A percentile compares a stretch with the other conserved stretches of the same genome.
Evolutionary conservation across 768 basidiomycete genomes (phyloP).

Genomic region (Lactifluus piperatus): DNA sequence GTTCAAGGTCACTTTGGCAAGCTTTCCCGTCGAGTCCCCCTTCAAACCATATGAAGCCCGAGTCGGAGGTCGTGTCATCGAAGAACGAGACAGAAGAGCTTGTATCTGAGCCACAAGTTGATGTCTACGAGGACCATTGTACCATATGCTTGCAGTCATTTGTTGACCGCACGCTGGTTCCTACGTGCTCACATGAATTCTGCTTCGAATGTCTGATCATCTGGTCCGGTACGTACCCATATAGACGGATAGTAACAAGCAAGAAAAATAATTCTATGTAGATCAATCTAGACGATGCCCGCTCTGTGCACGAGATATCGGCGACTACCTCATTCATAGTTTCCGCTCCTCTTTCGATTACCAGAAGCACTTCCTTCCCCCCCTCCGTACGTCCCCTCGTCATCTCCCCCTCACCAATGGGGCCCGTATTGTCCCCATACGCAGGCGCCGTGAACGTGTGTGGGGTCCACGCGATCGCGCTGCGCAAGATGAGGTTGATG

Average conservation of each 20-base stretch:
- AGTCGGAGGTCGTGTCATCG: not conserved
- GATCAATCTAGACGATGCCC: constrained; percentile 76
- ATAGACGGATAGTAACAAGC: not conserved
- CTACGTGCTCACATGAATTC: constrained; percentile 85
- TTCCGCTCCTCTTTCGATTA: constrained; percentile 75
- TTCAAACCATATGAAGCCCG: not conserved
- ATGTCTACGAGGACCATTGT: constrained; percentile 53
- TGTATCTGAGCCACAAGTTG: constrained; percentile 17
- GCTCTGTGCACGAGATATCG: constrained; percentile 58
- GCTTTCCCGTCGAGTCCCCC: too few relatives aligned
- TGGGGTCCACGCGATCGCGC: constrained; percentile 49
- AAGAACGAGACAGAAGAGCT: not conserved
- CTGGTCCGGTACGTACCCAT: constrained; percentile 62
- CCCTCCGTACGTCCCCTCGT: constrained; percentile 45
- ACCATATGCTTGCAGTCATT: constrained; percentile 80
- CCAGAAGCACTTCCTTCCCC: constrained; percentile 68
- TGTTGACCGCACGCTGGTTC: constrained; percentile 71
- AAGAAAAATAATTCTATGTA: constrained; percentile 22
- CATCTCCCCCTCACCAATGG: constrained; percentile 21
- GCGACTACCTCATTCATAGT: constrained; percentile 69
- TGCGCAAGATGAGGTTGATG: constrained; percentile 51
- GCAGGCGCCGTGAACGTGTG: constrained; percentile 35
- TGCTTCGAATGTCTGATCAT: constrained; percentile 86
- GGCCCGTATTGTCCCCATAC: constrained; percentile 12
- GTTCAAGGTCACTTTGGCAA: too few relatives aligned